Conservation (phyloP, 192 early-diverging fungal genomes). For the Jimgerdemannia lactiflua region DNA sequence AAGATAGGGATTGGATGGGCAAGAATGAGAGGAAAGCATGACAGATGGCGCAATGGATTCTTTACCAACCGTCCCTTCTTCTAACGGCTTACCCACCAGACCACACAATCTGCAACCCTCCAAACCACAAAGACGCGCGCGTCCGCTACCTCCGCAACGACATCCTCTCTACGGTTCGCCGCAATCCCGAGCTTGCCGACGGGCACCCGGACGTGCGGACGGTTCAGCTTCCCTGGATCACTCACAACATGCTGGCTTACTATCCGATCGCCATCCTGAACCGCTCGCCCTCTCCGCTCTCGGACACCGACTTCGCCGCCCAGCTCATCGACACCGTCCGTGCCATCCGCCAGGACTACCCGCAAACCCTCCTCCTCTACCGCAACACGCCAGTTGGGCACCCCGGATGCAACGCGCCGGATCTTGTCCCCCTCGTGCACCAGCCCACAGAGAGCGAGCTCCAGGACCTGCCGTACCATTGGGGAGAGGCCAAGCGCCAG, state of each 20-base stretch:
- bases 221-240: conserved; percentile 27
- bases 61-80: too few species aligned
- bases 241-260: conserved; percentile 16
- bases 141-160: conserved; percentile 48
- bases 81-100: conserved; percentile 15
- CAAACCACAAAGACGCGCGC: conserved; percentile 7
- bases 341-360: conserved; percentile 28
- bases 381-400: conserved; percentile 44
- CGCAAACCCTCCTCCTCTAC: conserved; percentile 47
- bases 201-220: conserved; percentile 25
- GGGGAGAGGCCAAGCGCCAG: conserved; percentile 38
- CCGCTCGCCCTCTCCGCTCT: conserved; percentile 29
- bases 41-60: too few species aligned
- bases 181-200: not conserved
- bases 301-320: conserved; percentile 34
- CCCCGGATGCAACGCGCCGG: conserved; percentile 40
- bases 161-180: conserved; percentile 26
- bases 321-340: conserved; percentile 27
- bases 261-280: conserved; percentile 47
- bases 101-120: conserved; percentile 26
- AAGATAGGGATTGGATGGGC: too few species aligned
- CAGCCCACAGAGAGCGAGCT: conserved; percentile 28
- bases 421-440: conserved; percentile 24
- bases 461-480: conserved; percentile 30
- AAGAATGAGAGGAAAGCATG: too few species aligned